Evolutionary conservation across 2,329 filamentous ascomycete genomes (phyloP), one percentile per base, ranked within the genome.

Genomic region (Cordyceps javanica): DNA sequence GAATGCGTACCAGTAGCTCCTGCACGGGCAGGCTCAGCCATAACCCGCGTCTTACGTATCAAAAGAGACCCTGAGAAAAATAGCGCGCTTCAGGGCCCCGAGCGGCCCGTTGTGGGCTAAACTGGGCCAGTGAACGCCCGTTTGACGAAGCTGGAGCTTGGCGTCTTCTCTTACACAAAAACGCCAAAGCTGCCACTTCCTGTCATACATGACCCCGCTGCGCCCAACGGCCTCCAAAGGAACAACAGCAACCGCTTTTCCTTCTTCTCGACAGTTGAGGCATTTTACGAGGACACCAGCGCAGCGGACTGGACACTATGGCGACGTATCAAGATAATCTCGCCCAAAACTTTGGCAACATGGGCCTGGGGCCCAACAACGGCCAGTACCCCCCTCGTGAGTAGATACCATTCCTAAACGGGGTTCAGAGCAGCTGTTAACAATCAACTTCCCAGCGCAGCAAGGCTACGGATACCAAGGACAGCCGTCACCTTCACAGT

Each of bases 281-380:
- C 23, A 38, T 46, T 19, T 46, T 19, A 14, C 26, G 13, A n/a
- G 21, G 6, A n/a, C n/a, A n/a, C n/a, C 9, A 38, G 9, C 51
- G 10, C 16, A 14, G 2, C 10, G 6, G n/a, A 34, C n/a, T 19
- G 25, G 21, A n/a, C 25, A 23, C 34, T 28, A 58, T 58, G 55
- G 49, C 56, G 26, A 11, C 55, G 19, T 53, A 58, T 49, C 50
- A 58, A 7, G 56, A 58, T 42, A 41, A 58, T 19, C 49, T 58
- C n/a, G 11, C 49, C 42, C 56, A 58, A 26, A 58, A 52, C 28
- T 58, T 58, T 28, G 49, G 56, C 32, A 52, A 58, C 48, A 38
- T 58, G 26, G 41, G 56, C 32, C n/a, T 58, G 26, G 56, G 56
- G 4, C 50, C 56, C 25, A 54, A 58, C 56, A 46, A 42, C 49